Base-by-base conservation (phyloP, 495 filamentous ascomycete species). In the Annulohypoxylon moriforme region DNA sequence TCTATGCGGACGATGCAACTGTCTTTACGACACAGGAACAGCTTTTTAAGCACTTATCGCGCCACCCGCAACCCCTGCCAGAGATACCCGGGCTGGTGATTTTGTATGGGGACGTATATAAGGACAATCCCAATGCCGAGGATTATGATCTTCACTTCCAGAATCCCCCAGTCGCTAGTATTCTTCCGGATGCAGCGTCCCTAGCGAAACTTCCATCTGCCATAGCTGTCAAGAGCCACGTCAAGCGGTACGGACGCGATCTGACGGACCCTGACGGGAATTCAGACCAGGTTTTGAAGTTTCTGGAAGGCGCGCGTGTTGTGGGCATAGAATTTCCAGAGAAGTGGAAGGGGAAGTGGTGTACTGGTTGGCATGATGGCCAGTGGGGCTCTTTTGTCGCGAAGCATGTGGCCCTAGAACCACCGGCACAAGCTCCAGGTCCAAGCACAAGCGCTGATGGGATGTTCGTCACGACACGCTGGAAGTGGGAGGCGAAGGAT, bases 291-390 rank as follows among this genome's bases (percentile, higher is more conserved):
- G 73, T 82, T 69, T 72, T 84, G 18, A 76, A 81, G 62, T 85
- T 85, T 50, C 69, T 80, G 13, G 73, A 74, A 13, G 83, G 83
- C n/a, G 82, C 80, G 0, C 74, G 74, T 13, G 81, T 85, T 10
- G 73, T 83, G 0, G 83, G 82, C 8, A 64, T 85, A 16, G 74
- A 78, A n/a, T 84, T 83, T 40, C 83, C 82, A 1, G 80, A 79
- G 38, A 78, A 77, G 46, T 85, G 81, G 77, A 75, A 74, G 8
- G 82, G 83, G 5, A 78, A 81, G 58, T 85, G 81, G 80, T 81
- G 80, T 34, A 67, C 79, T 1, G 82, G 84, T 14, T 77, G 83
- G 66, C 84, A 85, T 44, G 83, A 86, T 47, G 83, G 84, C 22
- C 64, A 64, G 49, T 77, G 77, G 60, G 83, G 83, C 6, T 68